Conservation (phyloP, 1,284 basidiomycete species). For the Coniferiporia weirii region DNA sequence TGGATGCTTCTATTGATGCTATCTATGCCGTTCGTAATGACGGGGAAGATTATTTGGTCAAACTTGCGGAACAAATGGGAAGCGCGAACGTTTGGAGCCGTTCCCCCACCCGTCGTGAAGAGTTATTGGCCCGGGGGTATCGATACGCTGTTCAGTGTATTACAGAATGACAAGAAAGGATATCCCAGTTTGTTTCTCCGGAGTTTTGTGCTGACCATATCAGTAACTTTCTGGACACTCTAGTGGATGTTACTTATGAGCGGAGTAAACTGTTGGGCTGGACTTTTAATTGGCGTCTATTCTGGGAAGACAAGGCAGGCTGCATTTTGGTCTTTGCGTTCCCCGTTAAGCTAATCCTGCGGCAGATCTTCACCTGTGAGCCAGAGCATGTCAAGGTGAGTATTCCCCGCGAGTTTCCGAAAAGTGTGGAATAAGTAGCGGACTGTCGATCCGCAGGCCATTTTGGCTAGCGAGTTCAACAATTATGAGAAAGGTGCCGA, state of each 20-base stretch:
- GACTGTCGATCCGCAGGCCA: slow-evolving; percentile 22
- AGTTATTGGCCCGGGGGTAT: slow-evolving; percentile 30
- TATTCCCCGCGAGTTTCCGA: not conserved
- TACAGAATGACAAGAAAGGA: not conserved
- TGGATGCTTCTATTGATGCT: not conserved
- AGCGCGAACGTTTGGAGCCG: slow-evolving; percentile 31
- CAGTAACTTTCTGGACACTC: not conserved
- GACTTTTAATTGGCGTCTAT: slow-evolving; percentile 25
- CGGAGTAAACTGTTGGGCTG: slow-evolving; percentile 22
- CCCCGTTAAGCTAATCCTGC: not conserved
- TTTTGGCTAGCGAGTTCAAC: slow-evolving; percentile 36
- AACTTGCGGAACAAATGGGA: slow-evolving; percentile 17
- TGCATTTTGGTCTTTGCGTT: not conserved
- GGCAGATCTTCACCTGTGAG: slow-evolving; percentile 34
- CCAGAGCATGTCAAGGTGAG: slow-evolving; percentile 38
- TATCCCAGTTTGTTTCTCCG: not conserved
- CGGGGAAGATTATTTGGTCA: not conserved
- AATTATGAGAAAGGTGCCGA: slow-evolving; percentile 35
- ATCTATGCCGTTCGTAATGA: not conserved
- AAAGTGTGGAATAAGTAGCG: not conserved
- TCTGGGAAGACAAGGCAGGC: slow-evolving; percentile 25
- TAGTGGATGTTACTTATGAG: slow-evolving; percentile 10
- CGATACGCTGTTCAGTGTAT: slow-evolving; percentile 24
- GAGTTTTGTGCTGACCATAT: not conserved
- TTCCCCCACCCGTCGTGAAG: slow-evolving; percentile 25